Conservation (phyloP, 345 rosid genomes). For the Physaria fendleri region DNA sequence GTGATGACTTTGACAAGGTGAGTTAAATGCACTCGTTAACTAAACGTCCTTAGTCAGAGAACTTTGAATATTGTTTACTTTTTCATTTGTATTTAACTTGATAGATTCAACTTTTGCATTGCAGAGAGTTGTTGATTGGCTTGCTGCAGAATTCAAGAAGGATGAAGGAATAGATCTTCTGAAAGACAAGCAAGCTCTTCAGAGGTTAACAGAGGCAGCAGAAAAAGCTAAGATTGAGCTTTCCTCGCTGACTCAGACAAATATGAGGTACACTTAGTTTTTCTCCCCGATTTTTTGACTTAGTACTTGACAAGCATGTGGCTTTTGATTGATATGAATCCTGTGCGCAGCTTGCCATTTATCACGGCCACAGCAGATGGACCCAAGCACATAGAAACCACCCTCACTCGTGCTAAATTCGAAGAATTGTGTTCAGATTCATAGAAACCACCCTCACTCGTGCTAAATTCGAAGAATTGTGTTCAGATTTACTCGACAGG, state of each 20-base stretch:
- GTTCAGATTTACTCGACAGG: slow-evolving; percentile 91
- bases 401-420: slow-evolving; percentile 84
- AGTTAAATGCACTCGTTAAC: neutral
- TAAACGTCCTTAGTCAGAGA: neutral
- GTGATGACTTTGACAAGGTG: slow-evolving; percentile 98
- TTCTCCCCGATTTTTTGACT: neutral
- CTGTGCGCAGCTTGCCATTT: slow-evolving; percentile 73
- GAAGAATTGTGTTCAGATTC: slow-evolving; percentile 90
- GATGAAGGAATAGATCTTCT: slow-evolving; percentile 94
- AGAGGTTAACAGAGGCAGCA: slow-evolving; percentile 87
- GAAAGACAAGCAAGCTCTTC: slow-evolving; percentile 98
- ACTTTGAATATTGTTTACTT: neutral
- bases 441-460: slow-evolving; percentile 89
- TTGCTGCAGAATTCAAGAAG: slow-evolving; percentile 61
- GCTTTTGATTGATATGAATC: neutral
- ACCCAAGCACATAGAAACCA: slow-evolving; percentile 92
- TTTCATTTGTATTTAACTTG: neutral
- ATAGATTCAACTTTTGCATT: neutral
- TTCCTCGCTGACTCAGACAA: slow-evolving; percentile 83
- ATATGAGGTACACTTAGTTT: slow-evolving; percentile 48
- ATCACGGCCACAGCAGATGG: slow-evolving; percentile 98
- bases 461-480: slow-evolving; percentile 87
- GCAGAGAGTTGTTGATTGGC: slow-evolving; percentile 99
- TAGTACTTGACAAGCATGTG: neutral
- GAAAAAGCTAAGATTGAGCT: slow-evolving; percentile 98